These are phyloP conservation scores for Crepidotus variabilis DNA, from an alignment of 768 basidiomycete species.

Conservation along the genomic window DNA sequence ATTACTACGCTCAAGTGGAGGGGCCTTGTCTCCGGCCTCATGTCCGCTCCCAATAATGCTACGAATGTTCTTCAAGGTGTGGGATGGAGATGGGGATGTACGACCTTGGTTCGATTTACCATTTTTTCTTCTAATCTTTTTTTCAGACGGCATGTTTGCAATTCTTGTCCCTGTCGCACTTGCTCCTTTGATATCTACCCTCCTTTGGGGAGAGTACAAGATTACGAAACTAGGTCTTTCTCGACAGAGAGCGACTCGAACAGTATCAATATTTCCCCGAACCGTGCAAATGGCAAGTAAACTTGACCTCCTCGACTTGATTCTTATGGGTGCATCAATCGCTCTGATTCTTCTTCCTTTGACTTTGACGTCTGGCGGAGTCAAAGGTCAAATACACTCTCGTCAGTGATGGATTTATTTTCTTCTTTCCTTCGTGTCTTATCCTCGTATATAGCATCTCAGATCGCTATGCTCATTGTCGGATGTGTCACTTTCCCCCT, in stretches of 20 bases:
- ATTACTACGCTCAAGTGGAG: slow-evolving; percentile 59
- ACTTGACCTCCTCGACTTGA: slow-evolving; percentile 48
- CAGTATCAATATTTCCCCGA: slow-evolving; percentile 6
- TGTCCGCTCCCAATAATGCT: slow-evolving; percentile 50
- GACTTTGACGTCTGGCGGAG: slow-evolving; percentile 36
- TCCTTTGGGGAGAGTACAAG: slow-evolving; percentile 52
- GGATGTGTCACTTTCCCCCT: slow-evolving; percentile 41
- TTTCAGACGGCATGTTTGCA: slow-evolving; percentile 52
- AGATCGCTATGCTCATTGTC: slow-evolving; percentile 48
- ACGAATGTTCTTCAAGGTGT: slow-evolving; percentile 26
- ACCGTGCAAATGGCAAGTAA: slow-evolving; percentile 23
- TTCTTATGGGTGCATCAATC: slow-evolving; percentile 44
- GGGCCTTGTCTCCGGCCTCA: slow-evolving; percentile 40
- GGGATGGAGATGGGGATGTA: slow-evolving; percentile 72
- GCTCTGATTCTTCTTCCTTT: slow-evolving; percentile 53
- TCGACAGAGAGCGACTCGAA: neutral
- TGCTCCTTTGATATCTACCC: slow-evolving; percentile 47
- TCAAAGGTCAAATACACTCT: slow-evolving; percentile 39
- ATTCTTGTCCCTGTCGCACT: slow-evolving; percentile 50
- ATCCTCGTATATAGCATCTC: slow-evolving; percentile 32
- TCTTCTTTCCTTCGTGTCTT: neutral
- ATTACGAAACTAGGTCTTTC: slow-evolving; percentile 28
- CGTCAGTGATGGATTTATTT: slow-evolving; percentile 26
- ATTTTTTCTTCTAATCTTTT: neutral
- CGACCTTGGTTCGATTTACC: slow-evolving; percentile 17